Evolutionary conservation across 352 stramenopile species (phyloP), one percentile per base, ranked within the genome.

Genomic region (Pythium chondricola): DNA sequence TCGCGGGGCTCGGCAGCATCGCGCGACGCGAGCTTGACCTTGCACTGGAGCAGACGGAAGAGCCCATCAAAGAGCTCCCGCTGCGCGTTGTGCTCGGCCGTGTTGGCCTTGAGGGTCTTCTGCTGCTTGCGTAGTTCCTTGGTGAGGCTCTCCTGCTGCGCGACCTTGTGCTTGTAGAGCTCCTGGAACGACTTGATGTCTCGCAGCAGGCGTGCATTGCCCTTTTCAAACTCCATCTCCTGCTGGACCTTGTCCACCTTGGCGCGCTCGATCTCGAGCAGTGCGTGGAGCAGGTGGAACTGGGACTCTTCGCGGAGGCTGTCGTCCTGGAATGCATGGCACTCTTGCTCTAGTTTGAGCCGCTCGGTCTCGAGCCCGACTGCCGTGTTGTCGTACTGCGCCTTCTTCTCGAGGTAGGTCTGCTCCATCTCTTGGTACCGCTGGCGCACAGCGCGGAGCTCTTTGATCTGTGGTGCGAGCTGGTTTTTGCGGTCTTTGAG

Each of bases 91-190:
- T 86, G 83, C 40, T 80, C 71, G 13, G 62, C 63, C 14, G 89
- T 69, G 44, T 87, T 90, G 32, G 65, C 72, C 59, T 96, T 96
- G 48, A 96, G 71, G 29, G 71, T 60, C 57, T 91, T 91, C 48
- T 97, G 85, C 53, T 96, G 84, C 59, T 95, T 95, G 26, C 86
- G 66, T 32, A 98, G 63, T 47, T 95, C 79, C 60, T 95, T 96
- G 0, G 79, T 84, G 30, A 97, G 71, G 17, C 70, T 79, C 56
- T 97, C 84, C 48, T 97, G 92, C 59, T 97, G 85, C 20, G 75
- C 67, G 37, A 96, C 71, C 52, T 96, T 97, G 65, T 95, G 71
- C 49, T 90, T 87, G 76, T 96, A 97, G 13, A 97, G 70, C 54
- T 93, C 78, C 63, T 96, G 72, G 56, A 93, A 95, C 24, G 66